A percentile compares a stretch with the other conserved stretches of the same genome.
Conservation (phyloP, 116 monocot genomes). For the Dioscorea cayenensis region DNA sequence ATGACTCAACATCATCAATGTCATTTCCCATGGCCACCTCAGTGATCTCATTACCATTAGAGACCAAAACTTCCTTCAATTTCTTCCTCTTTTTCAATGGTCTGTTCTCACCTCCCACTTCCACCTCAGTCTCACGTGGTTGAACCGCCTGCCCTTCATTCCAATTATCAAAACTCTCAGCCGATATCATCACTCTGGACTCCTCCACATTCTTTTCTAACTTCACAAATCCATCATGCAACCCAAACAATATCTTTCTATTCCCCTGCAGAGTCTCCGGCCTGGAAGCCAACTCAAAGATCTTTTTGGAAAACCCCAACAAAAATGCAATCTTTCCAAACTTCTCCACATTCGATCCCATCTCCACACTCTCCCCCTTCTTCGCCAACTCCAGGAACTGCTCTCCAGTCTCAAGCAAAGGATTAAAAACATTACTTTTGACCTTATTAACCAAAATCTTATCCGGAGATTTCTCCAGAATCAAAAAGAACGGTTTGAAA, state of each 20-base stretch:
- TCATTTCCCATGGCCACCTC: conserved; percentile 6
- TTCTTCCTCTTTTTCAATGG: conserved; percentile 9
- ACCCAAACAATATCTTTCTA: conserved; percentile 56
- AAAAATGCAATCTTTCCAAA: conserved; percentile 56
- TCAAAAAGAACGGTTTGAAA: conserved; percentile 51
- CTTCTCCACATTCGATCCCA: conserved; percentile 35
- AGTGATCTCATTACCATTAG: neutral
- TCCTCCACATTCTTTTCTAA: conserved; percentile 74
- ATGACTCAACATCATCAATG: conserved; percentile 15
- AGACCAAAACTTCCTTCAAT: neutral
- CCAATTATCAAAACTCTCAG: conserved; percentile 22
- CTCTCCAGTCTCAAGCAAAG: conserved; percentile 29
- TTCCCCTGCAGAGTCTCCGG: conserved; percentile 54
- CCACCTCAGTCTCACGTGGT: neutral
- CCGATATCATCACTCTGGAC: conserved; percentile 38
- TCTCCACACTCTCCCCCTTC: conserved; percentile 22
- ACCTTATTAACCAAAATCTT: conserved; percentile 71
- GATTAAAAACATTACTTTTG: conserved; percentile 50
- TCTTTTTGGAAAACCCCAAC: conserved; percentile 50
- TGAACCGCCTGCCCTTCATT: neutral
- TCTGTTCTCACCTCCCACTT: neutral
- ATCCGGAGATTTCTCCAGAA: conserved; percentile 51
- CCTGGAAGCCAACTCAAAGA: conserved; percentile 58
- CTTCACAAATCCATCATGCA: conserved; percentile 60
- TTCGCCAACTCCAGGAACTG: conserved; percentile 34